Base-by-base conservation (phyloP, 2,329 filamentous ascomycete genomes). In the Camillea tinctor region DNA sequence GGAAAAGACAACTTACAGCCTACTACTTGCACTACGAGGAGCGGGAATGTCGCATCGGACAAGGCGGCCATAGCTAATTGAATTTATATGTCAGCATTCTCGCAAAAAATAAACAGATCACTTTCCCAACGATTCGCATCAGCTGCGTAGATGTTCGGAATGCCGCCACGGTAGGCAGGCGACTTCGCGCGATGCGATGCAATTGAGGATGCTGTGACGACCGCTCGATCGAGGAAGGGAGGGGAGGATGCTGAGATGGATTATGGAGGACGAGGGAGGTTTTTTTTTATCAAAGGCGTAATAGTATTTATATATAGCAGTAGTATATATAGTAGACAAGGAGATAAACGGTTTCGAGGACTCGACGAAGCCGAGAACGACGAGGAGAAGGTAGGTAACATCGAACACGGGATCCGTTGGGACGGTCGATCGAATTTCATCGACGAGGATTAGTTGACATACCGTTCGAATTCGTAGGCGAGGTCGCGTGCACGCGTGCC, bases 381-480 rank as follows among this genome's bases (percentile, higher is more conserved):
- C 71, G 71, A 63, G 66, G 67, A 70, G 73, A 70, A 72, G 68
- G 69, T 62, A 71, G 71, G 71, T 71, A 75, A 75, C 72, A 76
- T 75, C 74, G 75, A 76, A 72, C 73, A 75, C 74, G 74, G 74
- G 72, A 74, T 77, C 73, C 75, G 75, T 73, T n/a, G 74, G 77
- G 79, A 76, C 76, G 76, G 75, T 72, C 74, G 73, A 71, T 73
- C 73, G 74, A 73, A n/a, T 78, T 74, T 76, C 74, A 79, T 79
- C 78, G 80, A 78, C 74, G 76, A 76, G 76, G 78, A 76, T 53
- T 81, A 80, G 81, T 79, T 84, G 85, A 96, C 93, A 88, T 97
- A 97, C 92, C 94, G 93, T 93, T 98, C 94, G 91, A 98, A 98
- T 86, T 98, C 94, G 91, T 96, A 97, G 84, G 94, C 93, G 79